phyloP scores from a whole-genome alignment of 164 flowering plant genomes.

The Paratinospora sagittata region DNA sequence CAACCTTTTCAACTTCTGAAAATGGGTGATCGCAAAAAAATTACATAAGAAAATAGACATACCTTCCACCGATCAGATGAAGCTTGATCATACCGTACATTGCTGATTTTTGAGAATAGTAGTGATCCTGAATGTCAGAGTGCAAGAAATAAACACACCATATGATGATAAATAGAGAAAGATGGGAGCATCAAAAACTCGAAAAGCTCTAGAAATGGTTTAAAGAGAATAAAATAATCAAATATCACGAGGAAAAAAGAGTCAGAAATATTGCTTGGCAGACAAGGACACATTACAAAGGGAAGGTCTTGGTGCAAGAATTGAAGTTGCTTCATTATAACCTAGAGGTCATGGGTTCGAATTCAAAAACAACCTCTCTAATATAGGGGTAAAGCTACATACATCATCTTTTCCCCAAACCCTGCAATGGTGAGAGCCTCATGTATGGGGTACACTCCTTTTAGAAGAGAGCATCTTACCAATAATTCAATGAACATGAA shows the following conservation, averaged over 20 bases:
- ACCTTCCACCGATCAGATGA: constrained; percentile 85
- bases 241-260: background rate
- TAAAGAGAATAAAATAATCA: background rate
- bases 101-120: constrained; percentile 67
- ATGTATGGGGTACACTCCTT: too few relatives aligned
- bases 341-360: background rate
- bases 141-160: background rate
- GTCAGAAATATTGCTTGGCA: background rate
- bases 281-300: background rate
- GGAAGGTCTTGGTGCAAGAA: background rate
- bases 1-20: background rate
- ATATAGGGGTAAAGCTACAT: too few relatives aligned
- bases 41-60: background rate
- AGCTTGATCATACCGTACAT: constrained; percentile 71
- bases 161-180: background rate
- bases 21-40: background rate
- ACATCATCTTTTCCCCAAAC: too few relatives aligned
- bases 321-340: background rate
- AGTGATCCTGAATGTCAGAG: constrained; percentile 40
- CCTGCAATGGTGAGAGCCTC: too few relatives aligned
- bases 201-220: background rate
- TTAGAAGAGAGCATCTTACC: too few relatives aligned
- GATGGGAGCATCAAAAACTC: background rate
- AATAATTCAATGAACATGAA: too few relatives aligned
- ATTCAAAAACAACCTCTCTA: too few relatives aligned